Conservation (phyloP, 768 basidiomycete species). For the Fomitopsis pulvina region DNA sequence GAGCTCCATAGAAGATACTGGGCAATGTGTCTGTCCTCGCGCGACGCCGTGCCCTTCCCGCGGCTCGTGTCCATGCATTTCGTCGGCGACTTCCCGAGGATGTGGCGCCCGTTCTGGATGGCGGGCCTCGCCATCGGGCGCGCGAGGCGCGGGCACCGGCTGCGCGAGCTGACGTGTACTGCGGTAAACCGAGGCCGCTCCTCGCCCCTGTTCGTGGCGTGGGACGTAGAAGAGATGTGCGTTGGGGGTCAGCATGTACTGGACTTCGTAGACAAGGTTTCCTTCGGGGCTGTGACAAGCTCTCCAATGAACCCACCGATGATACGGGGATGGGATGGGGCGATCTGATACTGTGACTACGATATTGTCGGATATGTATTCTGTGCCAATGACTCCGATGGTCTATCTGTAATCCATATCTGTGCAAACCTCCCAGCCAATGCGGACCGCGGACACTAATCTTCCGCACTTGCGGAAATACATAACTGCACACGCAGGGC, state of each 20-base stretch:
- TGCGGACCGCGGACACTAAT: too few relatives aligned
- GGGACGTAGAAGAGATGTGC: not conserved
- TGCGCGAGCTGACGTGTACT: not conserved
- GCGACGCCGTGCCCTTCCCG: not conserved
- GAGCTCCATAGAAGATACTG: not conserved
- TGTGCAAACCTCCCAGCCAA: too few relatives aligned
- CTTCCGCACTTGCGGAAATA: too few relatives aligned
- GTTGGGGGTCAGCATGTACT: not conserved
- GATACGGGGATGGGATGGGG: not conserved
- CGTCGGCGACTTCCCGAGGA: not conserved
- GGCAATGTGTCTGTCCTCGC: not conserved
- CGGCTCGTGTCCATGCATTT: not conserved
- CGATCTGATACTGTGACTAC: not conserved
- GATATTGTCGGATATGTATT: too few relatives aligned
- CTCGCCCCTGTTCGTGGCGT: not conserved
- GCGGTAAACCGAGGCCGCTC: not conserved
- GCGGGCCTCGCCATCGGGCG: not conserved
- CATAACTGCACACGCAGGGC: too few relatives aligned
- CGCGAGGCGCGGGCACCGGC: not conserved
- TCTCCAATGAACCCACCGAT: not conserved
- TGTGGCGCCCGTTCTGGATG: not conserved
- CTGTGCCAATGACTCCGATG: too few relatives aligned
- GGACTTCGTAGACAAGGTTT: not conserved
- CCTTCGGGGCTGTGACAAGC: too few relatives aligned
- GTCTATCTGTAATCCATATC: too few relatives aligned